Evolutionary conservation across 129 eudicot species (phyloP), one percentile per base, ranked within the genome.

Genomic region (Tagetes erecta): DNA sequence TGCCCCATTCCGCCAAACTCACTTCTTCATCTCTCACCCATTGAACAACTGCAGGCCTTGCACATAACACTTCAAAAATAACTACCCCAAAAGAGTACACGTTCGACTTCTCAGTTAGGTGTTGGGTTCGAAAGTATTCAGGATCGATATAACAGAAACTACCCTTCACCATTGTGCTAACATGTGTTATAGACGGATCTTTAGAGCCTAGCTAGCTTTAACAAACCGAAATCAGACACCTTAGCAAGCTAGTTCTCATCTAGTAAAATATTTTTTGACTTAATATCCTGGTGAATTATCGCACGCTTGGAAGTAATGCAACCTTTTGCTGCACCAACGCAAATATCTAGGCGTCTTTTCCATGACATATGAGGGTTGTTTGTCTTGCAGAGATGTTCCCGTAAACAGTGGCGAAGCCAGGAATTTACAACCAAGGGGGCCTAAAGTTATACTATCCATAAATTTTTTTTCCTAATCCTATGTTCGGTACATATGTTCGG

Each of bases 181-280:
- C 83, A 41, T 89, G 96, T 39, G 82, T 77, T 64, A 82, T 9
- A 5, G 35, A 53, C 12, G 64, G 82, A 40, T 83, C 75, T 47
- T 31, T 49, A 2, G 49, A 76, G 30, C 95, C 87, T 3, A 84
- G 77, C 87, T 3, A 84, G 77, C 51, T 84, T 88, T 11, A 89
- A 86, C 5, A 88, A 83, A 40, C 95, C 91, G 35, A 88, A 88
- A 80, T 88, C 95, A 37, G 89, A 86, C 44, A 88, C 89, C 45
- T 86, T 88, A n/a, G 93, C 86, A 3, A 85, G 80, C 85, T 83
- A 20, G 27, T 20, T 20, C 27, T 20, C 27, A 20, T 20, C 27
- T 20, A 20, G 27, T 20, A 20, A 20, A 20, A 20, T 20, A 20
- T 20, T 20, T 20, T 0, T 20, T 20, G 27, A 20, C 27, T 20